Evolutionary conservation across 306 rosid genomes (phyloP), one percentile per base, ranked within the genome.

Genomic region (Cucumis hystrix): DNA sequence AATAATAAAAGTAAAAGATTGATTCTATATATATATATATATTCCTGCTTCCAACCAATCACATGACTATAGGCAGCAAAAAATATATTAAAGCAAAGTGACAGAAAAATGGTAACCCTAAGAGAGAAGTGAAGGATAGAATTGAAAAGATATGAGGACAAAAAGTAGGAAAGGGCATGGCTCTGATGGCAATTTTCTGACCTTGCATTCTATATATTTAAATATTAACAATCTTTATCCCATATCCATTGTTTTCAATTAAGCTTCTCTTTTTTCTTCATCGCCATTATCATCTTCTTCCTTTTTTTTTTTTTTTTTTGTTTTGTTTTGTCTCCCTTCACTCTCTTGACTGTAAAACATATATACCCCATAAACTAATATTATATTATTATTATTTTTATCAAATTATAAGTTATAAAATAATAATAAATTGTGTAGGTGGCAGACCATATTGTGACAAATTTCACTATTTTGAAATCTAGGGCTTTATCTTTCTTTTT

Each of bases 121-220:
- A 47, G 54, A 47, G 54, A 47, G 54, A 47, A 47, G 5, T 13
- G 54, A 47, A 47, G 45, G 45, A 68, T 52, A 81, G 78, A 69
- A 66, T 65, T 56, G 78, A 54, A 80, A 79, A 23, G 51, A 78
- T 30, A 78, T 30, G 21, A 58, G 57, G 74, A 80, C 79, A 78
- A 69, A 65, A 4, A 15, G 43, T 13, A 49, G 59, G 49, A 23
- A 23, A 49, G 3, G 37, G 55, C 60, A 71, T 49, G 76, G 54
- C 39, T 74, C 39, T 61, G 78, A 76, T 77, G 81, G 79, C 83
- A 77, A 75, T 77, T 79, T 45, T 49, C 8, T 71, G 76, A 52
- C 52, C 85, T 79, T 75, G 33, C 76, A 60, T 47, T 47, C 72
- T 49, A 8, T 68, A 33, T 73, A 72, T 60, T 74, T 77, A 60